Base-by-base conservation (phyloP, 371 early-diverging fungal genomes). In the Capniomyces stellatus region DNA sequence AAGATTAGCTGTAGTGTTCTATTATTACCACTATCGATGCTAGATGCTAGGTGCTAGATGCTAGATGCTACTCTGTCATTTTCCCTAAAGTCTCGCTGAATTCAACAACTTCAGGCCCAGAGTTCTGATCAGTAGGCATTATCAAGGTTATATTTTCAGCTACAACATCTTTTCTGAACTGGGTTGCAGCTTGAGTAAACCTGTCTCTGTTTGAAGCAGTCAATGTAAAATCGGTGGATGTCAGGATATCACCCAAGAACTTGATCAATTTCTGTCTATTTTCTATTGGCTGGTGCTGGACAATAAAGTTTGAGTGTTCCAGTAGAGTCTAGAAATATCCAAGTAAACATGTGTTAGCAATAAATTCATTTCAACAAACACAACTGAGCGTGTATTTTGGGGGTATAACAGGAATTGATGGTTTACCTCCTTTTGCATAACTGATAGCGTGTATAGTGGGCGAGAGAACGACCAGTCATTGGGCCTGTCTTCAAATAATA, bases 391-490 rank as follows among this genome's bases (percentile, higher is more conserved):
- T n/a, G n/a, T n/a, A n/a, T n/a, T n/a, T n/a, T n/a, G n/a, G n/a
- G n/a, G n/a, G n/a, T n/a, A n/a, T n/a, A n/a, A n/a, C n/a, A n/a
- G n/a, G n/a, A n/a, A n/a, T n/a, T 8, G 8, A 6, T 31, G 15
- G 43, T 60, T 57, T 71, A 77, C 80, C 54, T 81, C 81, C 55
- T 74, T 72, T 60, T 83, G 79, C 53, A 90, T 61, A 43, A 85
- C 59, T 43, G 88, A 78, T 42, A 92, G 62, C 2, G 79, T 77
- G 57, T 87, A 75, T 53, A 92, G 64, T 3, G 92, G 86, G 43
- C 90, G 71, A 22, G 85, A 80, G 40, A 89, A 66, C 18, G 83
- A 71, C 90, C 91, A 90, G 50, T 85, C 80, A 55, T 82, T 85
- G 22, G 75, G 69, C 1, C 75, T 71, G 57, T 85, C 86, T 53